Conservation (phyloP, 2,329 filamentous ascomycete species). For the Botrytis galanthina region DNA sequence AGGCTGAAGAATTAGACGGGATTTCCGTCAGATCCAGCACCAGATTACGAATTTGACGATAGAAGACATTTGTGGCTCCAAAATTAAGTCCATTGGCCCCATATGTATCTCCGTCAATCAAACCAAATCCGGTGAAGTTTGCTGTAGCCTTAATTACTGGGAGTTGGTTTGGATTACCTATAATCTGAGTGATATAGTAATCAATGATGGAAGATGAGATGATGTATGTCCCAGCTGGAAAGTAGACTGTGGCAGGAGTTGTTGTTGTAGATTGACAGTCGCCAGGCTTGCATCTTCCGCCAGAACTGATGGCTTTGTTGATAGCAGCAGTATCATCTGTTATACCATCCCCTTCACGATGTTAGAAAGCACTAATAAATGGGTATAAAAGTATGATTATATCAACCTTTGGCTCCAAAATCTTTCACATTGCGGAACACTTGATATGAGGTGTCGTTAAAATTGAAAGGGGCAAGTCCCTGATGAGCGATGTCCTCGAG, state of each 20-base stretch:
- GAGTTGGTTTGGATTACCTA: constrained; percentile 41
- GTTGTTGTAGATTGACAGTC: constrained; percentile 47
- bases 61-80: constrained; percentile 71
- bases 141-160: constrained; percentile 72
- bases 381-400: constrained; percentile 46
- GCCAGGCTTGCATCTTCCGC: constrained; percentile 44
- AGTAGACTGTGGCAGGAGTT: constrained; percentile 42
- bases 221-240: constrained; percentile 35
- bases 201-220: constrained; percentile 31
- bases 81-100: constrained; percentile 66
- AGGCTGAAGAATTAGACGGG: constrained; percentile 32
- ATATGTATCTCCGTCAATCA: constrained; percentile 85
- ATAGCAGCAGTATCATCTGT: constrained; percentile 87
- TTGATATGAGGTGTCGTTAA: constrained; percentile 22
- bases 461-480: constrained; percentile 25
- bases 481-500: constrained; percentile 28
- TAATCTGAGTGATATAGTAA: constrained; percentile 33
- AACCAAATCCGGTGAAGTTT: constrained; percentile 70
- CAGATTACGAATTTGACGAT: constrained; percentile 63
- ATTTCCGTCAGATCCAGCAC: constrained; percentile 53
- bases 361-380: constrained; percentile 87
- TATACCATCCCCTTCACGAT: constrained; percentile 57
- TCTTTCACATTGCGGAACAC: constrained; percentile 31
- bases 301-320: constrained; percentile 51
- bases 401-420: constrained; percentile 30